Base-by-base conservation (phyloP, 352 stramenopile genomes). In the Pythium rishiriense region DNA sequence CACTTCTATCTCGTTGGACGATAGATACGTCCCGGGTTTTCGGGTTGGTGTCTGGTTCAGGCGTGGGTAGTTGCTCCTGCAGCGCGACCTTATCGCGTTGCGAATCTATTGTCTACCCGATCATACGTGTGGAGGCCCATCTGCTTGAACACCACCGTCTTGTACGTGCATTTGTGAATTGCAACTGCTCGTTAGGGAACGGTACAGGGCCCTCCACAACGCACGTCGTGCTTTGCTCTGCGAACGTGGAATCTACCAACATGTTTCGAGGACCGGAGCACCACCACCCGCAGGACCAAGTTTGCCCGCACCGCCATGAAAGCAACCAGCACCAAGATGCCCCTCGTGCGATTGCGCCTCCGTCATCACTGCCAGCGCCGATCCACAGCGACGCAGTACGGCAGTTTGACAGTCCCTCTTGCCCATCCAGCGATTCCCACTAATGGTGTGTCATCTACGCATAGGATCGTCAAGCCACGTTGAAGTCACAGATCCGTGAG, bases 401-500 rank as follows among this genome's bases (percentile, higher is more conserved):
- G 8, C 22, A 6, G 2, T 15, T 9, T 29, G 50, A 2, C 5
- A n/a, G 10, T 11, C 43, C 2, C 26, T 19, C 1, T 29, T n/a
- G 19, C 28, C 33, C 19, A 15, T 15, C 31, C 4, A 31, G 14
- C 1, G 14, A 42, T 43, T 28, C 21, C 9, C 15, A 59, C 43
- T 24, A 48, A 17, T 22, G 17, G 14, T 35, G 4, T 21, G 17
- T 41, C 4, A 19, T 42, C 10, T 3, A 39, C 9, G 3, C 9
- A 10, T 24, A 90, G 79, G 74, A 83, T n/a, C 76, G 63, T 22
- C 81, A 88, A 61, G 70, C 77, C 4, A 51, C 72, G 15, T 33
- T 94, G 42, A 93, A 94, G 65, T 72, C 71, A 4, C 81, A 91
- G 48, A 94, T 94, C 62, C 75, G 81, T 0, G 65, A 92, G 61